A percentile compares a stretch with the other conserved stretches of the same genome.
phyloP scores from a whole-genome alignment of 1,284 basidiomycete species.

The Puccinia triticina region DNA sequence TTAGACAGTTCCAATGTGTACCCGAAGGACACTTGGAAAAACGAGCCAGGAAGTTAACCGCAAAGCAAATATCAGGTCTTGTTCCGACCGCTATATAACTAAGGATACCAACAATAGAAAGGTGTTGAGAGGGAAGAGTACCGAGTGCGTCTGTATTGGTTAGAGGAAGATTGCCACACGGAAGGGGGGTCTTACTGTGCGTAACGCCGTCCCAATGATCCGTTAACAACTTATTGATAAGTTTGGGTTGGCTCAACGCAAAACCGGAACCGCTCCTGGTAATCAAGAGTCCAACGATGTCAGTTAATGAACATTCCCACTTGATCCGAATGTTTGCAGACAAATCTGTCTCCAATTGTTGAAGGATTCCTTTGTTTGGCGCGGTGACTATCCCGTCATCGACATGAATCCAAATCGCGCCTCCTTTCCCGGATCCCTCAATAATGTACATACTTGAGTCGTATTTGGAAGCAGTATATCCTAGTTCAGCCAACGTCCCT shows the following conservation, averaged over 20 bases:
- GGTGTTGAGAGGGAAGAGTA: too few relatives aligned
- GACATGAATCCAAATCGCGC: conserved; percentile 22
- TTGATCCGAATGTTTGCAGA: background rate
- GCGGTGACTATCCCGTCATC: conserved; percentile 30
- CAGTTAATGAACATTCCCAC: background rate
- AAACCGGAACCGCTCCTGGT: background rate
- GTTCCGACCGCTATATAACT: too few relatives aligned
- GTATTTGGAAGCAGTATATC: background rate
- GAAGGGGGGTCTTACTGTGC: background rate
- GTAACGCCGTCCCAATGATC: background rate
- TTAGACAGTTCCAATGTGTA: too few relatives aligned
- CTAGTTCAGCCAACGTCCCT: background rate
- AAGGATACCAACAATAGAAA: too few relatives aligned
- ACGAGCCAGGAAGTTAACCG: too few relatives aligned
- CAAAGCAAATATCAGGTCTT: too few relatives aligned
- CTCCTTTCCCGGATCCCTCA: background rate
- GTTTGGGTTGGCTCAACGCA: background rate
- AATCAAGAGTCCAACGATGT: background rate
- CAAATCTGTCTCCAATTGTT: background rate
- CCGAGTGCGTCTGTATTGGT: too few relatives aligned
- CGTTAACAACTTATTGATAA: background rate
- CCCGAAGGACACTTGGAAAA: too few relatives aligned
- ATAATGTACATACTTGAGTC: background rate
- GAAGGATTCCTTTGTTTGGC: background rate
- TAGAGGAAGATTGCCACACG: too few relatives aligned